Base-by-base conservation (phyloP, 2,329 filamentous ascomycete species). In the Botryotinia calthae region DNA sequence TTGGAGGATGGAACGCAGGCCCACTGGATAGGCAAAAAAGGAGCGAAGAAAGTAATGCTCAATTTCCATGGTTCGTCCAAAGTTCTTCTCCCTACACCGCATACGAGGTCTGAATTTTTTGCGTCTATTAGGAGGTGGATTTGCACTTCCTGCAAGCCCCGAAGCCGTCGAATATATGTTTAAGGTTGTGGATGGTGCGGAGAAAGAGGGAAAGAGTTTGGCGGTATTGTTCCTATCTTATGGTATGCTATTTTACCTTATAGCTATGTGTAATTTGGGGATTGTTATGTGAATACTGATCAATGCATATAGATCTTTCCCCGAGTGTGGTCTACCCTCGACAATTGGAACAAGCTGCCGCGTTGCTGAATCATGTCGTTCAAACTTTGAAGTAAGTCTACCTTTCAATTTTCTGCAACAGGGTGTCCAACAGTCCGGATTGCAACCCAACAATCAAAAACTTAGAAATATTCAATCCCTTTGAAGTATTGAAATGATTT, bases 161-260 rank as follows among this genome's bases (percentile, higher is more conserved):
- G 84, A 82, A 59, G 86, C 88, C 77, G 81, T 87, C 71, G 79
- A 83, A 28, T 88, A 78, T 64, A 75, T 79, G 72, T 77, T 76
- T 69, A 73, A 73, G 61, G 44, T 77, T 44, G 64, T 77, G 7
- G 73, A 75, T 20, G 18, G 22, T 16, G 69, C 86, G 31, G 78
- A 80, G n/a, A 79, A 79, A 14, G 75, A 78, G 42, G 84, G 83
- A 59, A 84, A 86, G 69, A 81, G 82, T 46, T 80, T 87, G 44
- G 83, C 86, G 28, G 80, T 86, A 65, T 84, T 90, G 66, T 80
- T 87, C 37, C 82, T 89, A n/a, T 85, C 85, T 56, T 91, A 91
- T 80, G 86, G 86, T 77, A 74, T 28, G 4, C 51, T 31, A 31
- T 25, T 46, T 22, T 58, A 10, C 18, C 6, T 66, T 28, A 18